These are phyloP conservation scores for Diplodia seriata DNA, from an alignment of 2,329 filamentous ascomycete genomes.

Conservation along the genomic window DNA sequence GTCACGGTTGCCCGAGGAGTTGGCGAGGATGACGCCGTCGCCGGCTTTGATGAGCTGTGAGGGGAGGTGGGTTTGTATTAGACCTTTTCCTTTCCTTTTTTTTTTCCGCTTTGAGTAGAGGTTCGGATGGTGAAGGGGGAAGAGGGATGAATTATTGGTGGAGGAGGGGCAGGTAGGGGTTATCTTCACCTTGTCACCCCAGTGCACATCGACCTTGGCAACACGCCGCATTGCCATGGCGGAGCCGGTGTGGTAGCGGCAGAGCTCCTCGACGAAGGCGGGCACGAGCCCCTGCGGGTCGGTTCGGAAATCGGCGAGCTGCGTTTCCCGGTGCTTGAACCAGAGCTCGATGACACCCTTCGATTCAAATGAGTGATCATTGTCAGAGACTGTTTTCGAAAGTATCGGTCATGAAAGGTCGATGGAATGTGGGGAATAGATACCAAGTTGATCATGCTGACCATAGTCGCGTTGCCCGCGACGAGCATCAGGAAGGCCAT, in stretches of 20 bases:
- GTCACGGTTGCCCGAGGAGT: slow-evolving; percentile 58
- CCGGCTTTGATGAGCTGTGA: slow-evolving; percentile 49
- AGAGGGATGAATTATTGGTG: not conserved
- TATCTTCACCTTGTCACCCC: slow-evolving; percentile 47
- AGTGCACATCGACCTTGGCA: slow-evolving; percentile 56
- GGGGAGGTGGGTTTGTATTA: not conserved
- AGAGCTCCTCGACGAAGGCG: slow-evolving; percentile 58
- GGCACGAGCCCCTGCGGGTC: slow-evolving; percentile 47
- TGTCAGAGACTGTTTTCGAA: not conserved
- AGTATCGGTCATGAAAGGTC: not conserved
- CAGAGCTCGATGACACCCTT: slow-evolving; percentile 56
- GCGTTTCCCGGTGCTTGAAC: slow-evolving; percentile 49
- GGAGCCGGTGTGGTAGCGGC: slow-evolving; percentile 57
- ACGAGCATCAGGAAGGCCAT: slow-evolving; percentile 60
- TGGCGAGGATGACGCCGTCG: slow-evolving; percentile 58
- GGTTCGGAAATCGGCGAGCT: slow-evolving; percentile 52
- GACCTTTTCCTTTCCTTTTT: not conserved
- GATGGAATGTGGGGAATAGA: not conserved
- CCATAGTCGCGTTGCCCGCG: slow-evolving; percentile 61
- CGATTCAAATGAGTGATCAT: not conserved
- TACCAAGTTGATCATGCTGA: slow-evolving; percentile 56
- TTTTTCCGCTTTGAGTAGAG: no score
- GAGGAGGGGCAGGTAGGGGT: no score
- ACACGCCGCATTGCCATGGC: slow-evolving; percentile 57
- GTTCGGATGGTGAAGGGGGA: not conserved